A percentile compares a stretch with the other conserved stretches of the same genome.
These are phyloP conservation scores for Lablab purpureus DNA, from an alignment of 306 rosid species.

Conservation along the genomic window DNA sequence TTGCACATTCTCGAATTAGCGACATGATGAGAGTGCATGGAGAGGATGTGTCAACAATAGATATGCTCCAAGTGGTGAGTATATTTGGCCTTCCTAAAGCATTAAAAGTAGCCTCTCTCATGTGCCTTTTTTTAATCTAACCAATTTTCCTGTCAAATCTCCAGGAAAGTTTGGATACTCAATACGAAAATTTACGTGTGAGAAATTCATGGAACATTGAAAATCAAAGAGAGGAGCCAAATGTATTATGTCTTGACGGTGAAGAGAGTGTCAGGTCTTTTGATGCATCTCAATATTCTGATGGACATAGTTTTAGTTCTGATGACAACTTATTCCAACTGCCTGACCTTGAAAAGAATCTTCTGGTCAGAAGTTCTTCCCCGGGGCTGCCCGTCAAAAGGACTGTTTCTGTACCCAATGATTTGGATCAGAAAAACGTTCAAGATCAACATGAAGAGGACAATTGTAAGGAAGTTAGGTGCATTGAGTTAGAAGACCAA, in stretches of 20 bases:
- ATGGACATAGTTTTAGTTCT: constrained; percentile 74
- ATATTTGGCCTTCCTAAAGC: constrained; percentile 29
- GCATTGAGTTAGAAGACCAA: constrained; percentile 73
- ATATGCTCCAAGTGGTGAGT: constrained; percentile 55
- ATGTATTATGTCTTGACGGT: constrained; percentile 44
- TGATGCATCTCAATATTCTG: constrained; percentile 78
- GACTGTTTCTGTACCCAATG: constrained; percentile 48
- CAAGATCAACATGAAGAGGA: constrained; percentile 70
- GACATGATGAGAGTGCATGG: constrained; percentile 69
- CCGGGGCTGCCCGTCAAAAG: constrained; percentile 47
- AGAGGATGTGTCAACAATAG: constrained; percentile 57
- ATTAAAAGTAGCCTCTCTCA: constrained; percentile 24
- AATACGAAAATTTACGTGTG: constrained; percentile 68
- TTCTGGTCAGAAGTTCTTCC: constrained; percentile 56
- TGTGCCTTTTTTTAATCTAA: constrained; percentile 20
- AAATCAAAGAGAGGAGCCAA: constrained; percentile 53
- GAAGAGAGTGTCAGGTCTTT: constrained; percentile 66
- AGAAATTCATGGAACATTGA: constrained; percentile 69
- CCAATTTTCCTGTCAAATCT: constrained; percentile 44
- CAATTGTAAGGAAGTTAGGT: constrained; percentile 78
- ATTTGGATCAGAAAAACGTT: constrained; percentile 51
- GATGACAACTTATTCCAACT: constrained; percentile 74
- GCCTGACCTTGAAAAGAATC: constrained; percentile 67
- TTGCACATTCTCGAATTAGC: constrained; percentile 78
- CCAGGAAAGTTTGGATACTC: constrained; percentile 64